Evolutionary conservation across 1,284 basidiomycete species (phyloP), one percentile per base, ranked within the genome.

Genomic region (Leucoagaricus sp.): DNA sequence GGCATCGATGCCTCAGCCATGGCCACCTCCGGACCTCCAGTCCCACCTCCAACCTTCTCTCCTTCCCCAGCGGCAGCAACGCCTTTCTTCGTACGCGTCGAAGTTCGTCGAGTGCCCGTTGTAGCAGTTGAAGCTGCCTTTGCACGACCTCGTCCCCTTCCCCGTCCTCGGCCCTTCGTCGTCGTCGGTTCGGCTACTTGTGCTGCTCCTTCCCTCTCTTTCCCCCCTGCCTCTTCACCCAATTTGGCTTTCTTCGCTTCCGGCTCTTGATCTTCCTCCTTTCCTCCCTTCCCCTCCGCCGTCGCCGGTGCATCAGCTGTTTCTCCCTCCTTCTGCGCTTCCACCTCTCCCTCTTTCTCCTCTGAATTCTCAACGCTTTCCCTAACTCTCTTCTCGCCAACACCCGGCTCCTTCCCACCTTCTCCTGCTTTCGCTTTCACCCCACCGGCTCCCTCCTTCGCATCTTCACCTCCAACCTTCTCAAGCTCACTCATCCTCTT

Each of bases 401-500:
- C 54, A 15, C 31, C 51, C 3, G 49, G 25, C 33, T 54, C 57
- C 26, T 55, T 53, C 23, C 26, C 29, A 3, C 29, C n/a, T n/a
- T n/a, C n/a, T n/a, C n/a, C n/a, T n/a, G n/a, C n/a, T n/a, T n/a
- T n/a, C n/a, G n/a, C n/a, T n/a, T n/a, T n/a, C n/a, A n/a, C n/a
- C n/a, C n/a, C n/a, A n/a, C n/a, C n/a, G n/a, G n/a, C 49, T 29
- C 40, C 45, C 28, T 31, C 17, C 13, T 23, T 25, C 10, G 12
- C 41, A 17, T 38, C n/a, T 25, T 25, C 33, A 46, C 49, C 38
- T 5, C 41, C 31, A 7, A 36, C 54, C 38, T 53, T 26, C 25
- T 36, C 46, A 9, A 61, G 34, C 53, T 63, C 62, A 31, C 60
- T 63, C 51, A 60, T 58, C 31, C 55, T 42, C 49, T 63, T 60